Base-by-base conservation (phyloP, 1,139 yeast species). In the Kodamaea sp. region DNA sequence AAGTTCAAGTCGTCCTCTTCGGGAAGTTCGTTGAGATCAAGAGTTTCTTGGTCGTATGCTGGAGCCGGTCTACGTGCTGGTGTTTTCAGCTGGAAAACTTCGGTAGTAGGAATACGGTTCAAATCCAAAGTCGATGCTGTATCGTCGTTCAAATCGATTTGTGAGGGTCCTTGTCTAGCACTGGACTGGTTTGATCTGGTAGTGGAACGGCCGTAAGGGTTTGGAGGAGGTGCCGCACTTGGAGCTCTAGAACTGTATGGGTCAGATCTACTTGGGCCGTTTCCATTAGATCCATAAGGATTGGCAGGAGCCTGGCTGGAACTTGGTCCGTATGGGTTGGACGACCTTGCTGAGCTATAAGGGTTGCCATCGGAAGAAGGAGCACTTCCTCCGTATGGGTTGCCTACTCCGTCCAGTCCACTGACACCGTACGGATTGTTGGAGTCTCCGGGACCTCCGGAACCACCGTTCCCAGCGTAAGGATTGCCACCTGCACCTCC, bases 1-100 rank as follows among this genome's bases (percentile, higher is more conserved):
- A 52, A 70, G 61, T 56, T 71, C 60, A 57, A 70, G 65, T 66
- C 76, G 20, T 52, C 64, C 30, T 51, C 65, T 42, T 74, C 76
- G 2, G 63, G 63, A 14, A 55, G 42, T 5, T 56, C 70, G 43
- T 69, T 67, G 33, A 70, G 57, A 38, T 70, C 74, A 11, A 66
- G 41, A 1, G 54, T 44, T 12, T 46, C 51, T 13, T 53, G 59
- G 30, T 58, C 62, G 15, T 43, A 52, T 3, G 38, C 44, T 5
- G 34, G 28, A 4, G 25, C 24, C 4, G 55, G 56, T 37, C 57
- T 51, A 30, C 52, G 51, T 9, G 52, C 50, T 1, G 72, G 66
- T 35, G 54, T 59, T 15, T 34, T 51, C 15, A 47, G 53, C 15
- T 47, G 53, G 34, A 57, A 56, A 51, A 61, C 59, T 26, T 58